phyloP scores from a whole-genome alignment of 805 yeast genomes.

The Kodamaea neixiangensis region DNA sequence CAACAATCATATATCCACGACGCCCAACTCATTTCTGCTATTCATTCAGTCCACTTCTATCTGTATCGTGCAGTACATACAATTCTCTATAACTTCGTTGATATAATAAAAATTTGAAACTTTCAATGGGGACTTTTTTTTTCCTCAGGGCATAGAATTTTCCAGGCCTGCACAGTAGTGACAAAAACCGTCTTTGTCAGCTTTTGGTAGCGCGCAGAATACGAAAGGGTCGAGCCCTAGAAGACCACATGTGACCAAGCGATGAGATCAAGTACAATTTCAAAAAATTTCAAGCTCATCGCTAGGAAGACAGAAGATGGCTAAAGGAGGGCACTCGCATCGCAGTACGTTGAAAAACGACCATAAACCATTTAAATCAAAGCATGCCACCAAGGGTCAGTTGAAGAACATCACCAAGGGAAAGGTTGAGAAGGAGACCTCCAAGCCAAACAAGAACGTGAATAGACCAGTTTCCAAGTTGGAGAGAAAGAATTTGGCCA shows the following conservation, averaged over 20 bases:
- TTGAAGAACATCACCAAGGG: slow-evolving; percentile 81
- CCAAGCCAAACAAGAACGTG: slow-evolving; percentile 33
- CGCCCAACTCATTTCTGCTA: background rate
- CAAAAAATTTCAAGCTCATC: slow-evolving; percentile 14
- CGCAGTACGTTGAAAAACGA: slow-evolving; percentile 79
- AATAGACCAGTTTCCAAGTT: slow-evolving; percentile 43
- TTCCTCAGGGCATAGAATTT: slow-evolving; percentile 1
- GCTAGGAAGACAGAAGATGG: slow-evolving; percentile 41
- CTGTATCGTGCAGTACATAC: slow-evolving; percentile 14
- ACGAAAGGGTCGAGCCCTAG: slow-evolving; percentile 13
- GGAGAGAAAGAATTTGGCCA: slow-evolving; percentile 77
- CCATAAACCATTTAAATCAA: slow-evolving; percentile 89
- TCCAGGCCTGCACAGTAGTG: slow-evolving; percentile 3
- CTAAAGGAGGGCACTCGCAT: slow-evolving; percentile 70
- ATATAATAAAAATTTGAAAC: slow-evolving; percentile 11
- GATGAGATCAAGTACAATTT: slow-evolving; percentile 5
- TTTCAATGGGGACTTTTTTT: background rate
- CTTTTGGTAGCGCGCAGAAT: background rate
- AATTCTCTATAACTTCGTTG: slow-evolving; percentile 21
- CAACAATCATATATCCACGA: background rate
- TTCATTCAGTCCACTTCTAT: background rate
- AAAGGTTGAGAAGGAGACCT: slow-evolving; percentile 71
- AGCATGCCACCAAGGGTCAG: slow-evolving; percentile 87
- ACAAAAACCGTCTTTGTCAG: background rate
- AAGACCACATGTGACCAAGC: background rate